Evolutionary conservation across 108 stramenopile species (phyloP).

Genomic region (Pseudonitzschia delicatissima): DNA sequence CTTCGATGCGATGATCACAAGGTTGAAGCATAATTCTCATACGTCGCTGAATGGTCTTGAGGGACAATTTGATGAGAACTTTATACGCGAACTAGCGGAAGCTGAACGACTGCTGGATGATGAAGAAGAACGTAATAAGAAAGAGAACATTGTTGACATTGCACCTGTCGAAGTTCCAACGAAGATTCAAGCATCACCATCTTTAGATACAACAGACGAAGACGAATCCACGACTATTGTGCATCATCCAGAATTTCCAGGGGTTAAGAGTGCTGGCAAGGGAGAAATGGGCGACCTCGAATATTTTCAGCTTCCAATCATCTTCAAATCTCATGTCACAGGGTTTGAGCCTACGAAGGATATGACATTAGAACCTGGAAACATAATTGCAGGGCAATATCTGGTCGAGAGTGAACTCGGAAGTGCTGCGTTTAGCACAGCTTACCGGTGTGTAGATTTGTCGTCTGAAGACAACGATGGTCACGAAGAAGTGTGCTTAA

Average conservation of each 20-base stretch:
- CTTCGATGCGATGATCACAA: slow-evolving; percentile 63
- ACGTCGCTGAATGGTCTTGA: slow-evolving; percentile 25
- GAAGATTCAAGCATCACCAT: neutral
- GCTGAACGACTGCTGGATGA: slow-evolving; percentile 65
- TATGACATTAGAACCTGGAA: slow-evolving; percentile 68
- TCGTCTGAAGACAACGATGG: slow-evolving; percentile 65
- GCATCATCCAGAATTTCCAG: slow-evolving; percentile 60
- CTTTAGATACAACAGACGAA: neutral
- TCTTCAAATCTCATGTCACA: slow-evolving; percentile 83
- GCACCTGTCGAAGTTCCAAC: neutral
- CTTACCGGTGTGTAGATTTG: slow-evolving; percentile 89
- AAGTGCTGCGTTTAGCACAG: slow-evolving; percentile 93
- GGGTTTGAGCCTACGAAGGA: slow-evolving; percentile 90
- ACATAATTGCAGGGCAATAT: slow-evolving; percentile 90
- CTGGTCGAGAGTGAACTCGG: slow-evolving; percentile 90
- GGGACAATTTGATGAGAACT: slow-evolving; percentile 39
- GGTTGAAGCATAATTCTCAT: slow-evolving; percentile 40
- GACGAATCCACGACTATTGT: slow-evolving; percentile 3
- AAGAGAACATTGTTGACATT: slow-evolving; percentile 3
- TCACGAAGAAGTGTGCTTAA: slow-evolving; percentile 89
- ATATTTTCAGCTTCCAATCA: slow-evolving; percentile 79
- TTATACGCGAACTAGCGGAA: slow-evolving; percentile 71
- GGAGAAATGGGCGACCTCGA: slow-evolving; percentile 78
- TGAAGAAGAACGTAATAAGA: slow-evolving; percentile 26
- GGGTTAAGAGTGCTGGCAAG: slow-evolving; percentile 60